Evolutionary conservation across 163 green algal species (phyloP).

Genomic region (Chlamydomonas reinhardtii): DNA sequence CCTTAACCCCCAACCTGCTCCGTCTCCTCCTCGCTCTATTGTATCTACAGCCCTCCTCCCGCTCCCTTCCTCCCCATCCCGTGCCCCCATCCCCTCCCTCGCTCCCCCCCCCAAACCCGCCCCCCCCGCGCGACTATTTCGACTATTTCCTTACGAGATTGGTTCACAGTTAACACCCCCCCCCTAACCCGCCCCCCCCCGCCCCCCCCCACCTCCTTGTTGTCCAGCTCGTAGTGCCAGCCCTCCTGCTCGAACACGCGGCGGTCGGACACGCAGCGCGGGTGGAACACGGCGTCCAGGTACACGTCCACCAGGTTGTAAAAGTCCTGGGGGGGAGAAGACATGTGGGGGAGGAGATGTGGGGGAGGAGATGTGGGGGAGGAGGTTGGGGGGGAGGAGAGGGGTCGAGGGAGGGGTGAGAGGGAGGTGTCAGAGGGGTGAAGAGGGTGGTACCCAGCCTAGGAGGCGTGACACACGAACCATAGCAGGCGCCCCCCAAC

Average conservation of each 20-base stretch:
- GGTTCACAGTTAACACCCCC: no score
- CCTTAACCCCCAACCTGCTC: no score
- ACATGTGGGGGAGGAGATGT: background rate
- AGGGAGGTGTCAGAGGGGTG: no score
- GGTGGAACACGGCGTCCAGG: conserved; percentile 97
- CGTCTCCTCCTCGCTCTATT: no score
- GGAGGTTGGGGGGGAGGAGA: background rate
- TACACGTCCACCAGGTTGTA: conserved; percentile 99
- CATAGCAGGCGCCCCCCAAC: no score
- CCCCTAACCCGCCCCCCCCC: conserved; percentile 7
- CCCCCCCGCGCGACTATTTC: background rate
- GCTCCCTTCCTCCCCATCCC: no score
- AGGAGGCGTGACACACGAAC: no score
- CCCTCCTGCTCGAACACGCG: conserved; percentile 97
- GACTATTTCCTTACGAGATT: no score
- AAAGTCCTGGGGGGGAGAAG: conserved; percentile 85
- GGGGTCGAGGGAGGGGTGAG: no score
- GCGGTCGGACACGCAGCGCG: conserved; percentile 88
- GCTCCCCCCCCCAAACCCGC: background rate
- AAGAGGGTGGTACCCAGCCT: no score
- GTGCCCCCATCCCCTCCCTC: background rate
- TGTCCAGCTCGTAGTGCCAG: conserved; percentile 96
- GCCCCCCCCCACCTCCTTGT: conserved; percentile 58
- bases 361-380: background rate
- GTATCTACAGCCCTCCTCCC: no score